Percentiles rank a stretch among this genome's conserved stretches.
Conservation (phyloP, 345 rosid genomes). For the Hypericum perforatum region DNA sequence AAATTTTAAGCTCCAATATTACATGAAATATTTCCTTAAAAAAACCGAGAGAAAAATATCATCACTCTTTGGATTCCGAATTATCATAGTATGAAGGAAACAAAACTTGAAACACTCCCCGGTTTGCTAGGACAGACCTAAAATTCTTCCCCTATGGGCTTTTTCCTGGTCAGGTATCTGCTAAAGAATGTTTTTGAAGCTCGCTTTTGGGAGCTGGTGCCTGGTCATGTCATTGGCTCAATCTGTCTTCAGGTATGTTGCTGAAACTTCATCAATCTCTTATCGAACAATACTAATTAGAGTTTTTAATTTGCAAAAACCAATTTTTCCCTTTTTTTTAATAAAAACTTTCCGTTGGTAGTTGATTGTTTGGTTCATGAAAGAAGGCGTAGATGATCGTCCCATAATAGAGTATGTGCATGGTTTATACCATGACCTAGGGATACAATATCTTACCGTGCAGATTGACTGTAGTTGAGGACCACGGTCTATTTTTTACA, state of each 20-base stretch:
- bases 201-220: conserved; percentile 92
- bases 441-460: conserved; percentile 74
- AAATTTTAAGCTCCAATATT: too few species aligned
- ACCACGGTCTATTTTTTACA: neutral
- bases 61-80: too few species aligned
- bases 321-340: neutral
- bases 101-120: too few species aligned
- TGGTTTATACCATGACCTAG: conserved; percentile 70
- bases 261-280: neutral
- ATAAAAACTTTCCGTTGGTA: neutral
- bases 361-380: conserved; percentile 22
- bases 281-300: too few species aligned
- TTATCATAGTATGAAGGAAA: too few species aligned
- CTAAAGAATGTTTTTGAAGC: conserved; percentile 69
- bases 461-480: conserved; percentile 45
- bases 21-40: too few species aligned
- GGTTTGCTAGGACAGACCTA: too few species aligned
- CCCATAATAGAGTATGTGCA: conserved; percentile 45
- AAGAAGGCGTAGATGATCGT: conserved; percentile 51
- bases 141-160: neutral
- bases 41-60: too few species aligned
- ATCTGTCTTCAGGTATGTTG: conserved; percentile 55
- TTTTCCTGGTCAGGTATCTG: conserved; percentile 37
- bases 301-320: too few species aligned
- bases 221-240: conserved; percentile 84